Evolutionary conservation across 139 green algal species (phyloP).

Genomic region (Parachlorella kessleri): DNA sequence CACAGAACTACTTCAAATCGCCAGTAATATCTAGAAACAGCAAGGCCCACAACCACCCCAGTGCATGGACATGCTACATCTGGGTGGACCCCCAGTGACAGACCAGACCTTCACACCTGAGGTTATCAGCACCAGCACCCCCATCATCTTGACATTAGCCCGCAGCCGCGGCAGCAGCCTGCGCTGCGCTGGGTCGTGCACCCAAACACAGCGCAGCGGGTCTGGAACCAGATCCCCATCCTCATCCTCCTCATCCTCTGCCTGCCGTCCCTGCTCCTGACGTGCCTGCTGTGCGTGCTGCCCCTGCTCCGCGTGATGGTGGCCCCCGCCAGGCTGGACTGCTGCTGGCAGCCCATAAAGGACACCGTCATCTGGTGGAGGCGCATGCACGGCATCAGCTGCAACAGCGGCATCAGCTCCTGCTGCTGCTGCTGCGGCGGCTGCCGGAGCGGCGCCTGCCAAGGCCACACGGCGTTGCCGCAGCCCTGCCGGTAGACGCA

Average conservation of each 20-base stretch:
- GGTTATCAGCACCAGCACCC: conserved; percentile 48
- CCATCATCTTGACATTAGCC: conserved; percentile 66
- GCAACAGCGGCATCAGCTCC: not conserved
- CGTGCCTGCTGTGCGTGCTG: not conserved
- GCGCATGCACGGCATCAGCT: too few species aligned
- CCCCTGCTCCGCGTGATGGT: not conserved
- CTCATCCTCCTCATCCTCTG: conserved; percentile 19
- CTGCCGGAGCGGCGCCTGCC: too few species aligned
- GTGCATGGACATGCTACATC: too few species aligned
- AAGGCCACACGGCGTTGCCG: not conserved
- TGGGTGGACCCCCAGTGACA: too few species aligned
- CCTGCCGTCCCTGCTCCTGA: not conserved
- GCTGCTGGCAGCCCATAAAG: too few species aligned
- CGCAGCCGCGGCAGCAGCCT: conserved; percentile 57
- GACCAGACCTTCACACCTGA: conserved; percentile 18
- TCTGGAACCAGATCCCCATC: conserved; percentile 55
- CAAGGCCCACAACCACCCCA: too few species aligned
- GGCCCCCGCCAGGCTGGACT: too few species aligned
- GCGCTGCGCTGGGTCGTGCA: conserved; percentile 48
- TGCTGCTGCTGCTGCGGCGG: not conserved
- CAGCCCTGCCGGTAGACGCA: conserved; percentile 39
- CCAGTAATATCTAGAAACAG: too few species aligned
- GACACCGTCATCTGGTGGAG: too few species aligned
- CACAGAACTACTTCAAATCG: too few species aligned
- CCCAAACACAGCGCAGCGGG: conserved; percentile 75